A percentile compares a stretch with the other conserved stretches of the same genome.
Conservation (phyloP, 2,329 filamentous ascomycete genomes). For the Byssoonygena ceratinophila region DNA sequence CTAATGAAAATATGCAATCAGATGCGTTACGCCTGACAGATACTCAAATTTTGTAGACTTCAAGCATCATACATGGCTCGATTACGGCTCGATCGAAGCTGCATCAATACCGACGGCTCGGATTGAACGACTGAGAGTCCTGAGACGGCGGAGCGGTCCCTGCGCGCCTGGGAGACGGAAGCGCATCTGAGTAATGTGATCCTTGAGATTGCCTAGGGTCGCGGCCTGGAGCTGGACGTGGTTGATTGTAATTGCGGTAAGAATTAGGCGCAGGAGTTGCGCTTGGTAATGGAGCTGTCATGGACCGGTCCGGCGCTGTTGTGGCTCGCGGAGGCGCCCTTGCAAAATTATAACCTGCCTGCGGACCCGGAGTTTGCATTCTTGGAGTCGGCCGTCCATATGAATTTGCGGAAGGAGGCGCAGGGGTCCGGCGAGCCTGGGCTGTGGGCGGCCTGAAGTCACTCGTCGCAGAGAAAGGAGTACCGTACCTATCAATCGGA, state of each 20-base stretch:
- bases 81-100: no score
- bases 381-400: conserved; percentile 8
- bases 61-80: no score
- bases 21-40: not conserved
- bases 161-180: not conserved
- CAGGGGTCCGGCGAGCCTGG: conserved; percentile 22
- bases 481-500: conserved; percentile 41
- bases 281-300: conserved; percentile 10
- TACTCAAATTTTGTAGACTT: not conserved
- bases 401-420: not conserved
- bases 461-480: conserved; percentile 38
- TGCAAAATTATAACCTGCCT: conserved; percentile 1
- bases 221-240: not conserved
- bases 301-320: conserved; percentile 15
- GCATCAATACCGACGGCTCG: conserved; percentile 1
- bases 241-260: conserved; percentile 13
- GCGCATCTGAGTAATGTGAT: not conserved
- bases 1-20: not conserved
- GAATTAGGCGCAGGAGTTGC: conserved; percentile 4
- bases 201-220: not conserved
- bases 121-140: not conserved
- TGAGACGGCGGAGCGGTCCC: conserved; percentile 11
- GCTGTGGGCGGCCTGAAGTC: conserved; percentile 18
- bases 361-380: conserved; percentile 4
- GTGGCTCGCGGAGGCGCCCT: not conserved